Percentiles rank a stretch among this genome's conserved stretches.
Evolutionary conservation across 345 rosid species (phyloP).

Genomic region (Cardamine occulta): DNA sequence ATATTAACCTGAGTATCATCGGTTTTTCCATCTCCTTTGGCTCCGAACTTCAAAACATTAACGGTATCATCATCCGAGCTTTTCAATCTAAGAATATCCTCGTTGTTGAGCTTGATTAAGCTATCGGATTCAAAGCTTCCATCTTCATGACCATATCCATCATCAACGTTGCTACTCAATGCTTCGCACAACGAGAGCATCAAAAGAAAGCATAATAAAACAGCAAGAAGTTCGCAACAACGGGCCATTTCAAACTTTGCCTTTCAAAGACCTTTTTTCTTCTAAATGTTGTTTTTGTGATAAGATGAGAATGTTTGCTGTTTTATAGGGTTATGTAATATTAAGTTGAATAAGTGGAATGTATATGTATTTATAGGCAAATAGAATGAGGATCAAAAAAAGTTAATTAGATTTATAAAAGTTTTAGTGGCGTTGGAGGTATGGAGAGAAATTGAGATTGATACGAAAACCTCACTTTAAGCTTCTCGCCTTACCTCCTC

Average conservation of each 20-base stretch:
- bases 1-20: slow-evolving; percentile 66
- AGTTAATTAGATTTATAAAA: slow-evolving; percentile 29
- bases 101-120: slow-evolving; percentile 40
- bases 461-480: slow-evolving; percentile 41
- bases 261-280: not conserved
- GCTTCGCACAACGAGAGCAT: slow-evolving; percentile 19
- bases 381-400: slow-evolving; percentile 8
- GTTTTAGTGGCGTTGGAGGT: slow-evolving; percentile 40
- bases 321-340: slow-evolving; percentile 4
- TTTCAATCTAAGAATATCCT: slow-evolving; percentile 39
- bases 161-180: slow-evolving; percentile 42
- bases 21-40: slow-evolving; percentile 58
- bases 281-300: slow-evolving; percentile 10
- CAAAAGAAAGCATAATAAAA: slow-evolving; percentile 23
- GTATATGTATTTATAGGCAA: slow-evolving; percentile 40
- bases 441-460: slow-evolving; percentile 41
- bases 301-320: slow-evolving; percentile 7
- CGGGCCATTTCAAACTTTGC: slow-evolving; percentile 19
- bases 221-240: slow-evolving; percentile 5
- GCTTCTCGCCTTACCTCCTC: slow-evolving; percentile 29
- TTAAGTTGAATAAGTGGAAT: slow-evolving; percentile 20
- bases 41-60: slow-evolving; percentile 61
- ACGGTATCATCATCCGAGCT: slow-evolving; percentile 26
- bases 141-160: slow-evolving; percentile 42
- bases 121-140: slow-evolving; percentile 45